Percentiles rank a stretch among this genome's conserved stretches.
phyloP scores from a whole-genome alignment of 352 stramenopile species.

The Pythium folliculosum region DNA sequence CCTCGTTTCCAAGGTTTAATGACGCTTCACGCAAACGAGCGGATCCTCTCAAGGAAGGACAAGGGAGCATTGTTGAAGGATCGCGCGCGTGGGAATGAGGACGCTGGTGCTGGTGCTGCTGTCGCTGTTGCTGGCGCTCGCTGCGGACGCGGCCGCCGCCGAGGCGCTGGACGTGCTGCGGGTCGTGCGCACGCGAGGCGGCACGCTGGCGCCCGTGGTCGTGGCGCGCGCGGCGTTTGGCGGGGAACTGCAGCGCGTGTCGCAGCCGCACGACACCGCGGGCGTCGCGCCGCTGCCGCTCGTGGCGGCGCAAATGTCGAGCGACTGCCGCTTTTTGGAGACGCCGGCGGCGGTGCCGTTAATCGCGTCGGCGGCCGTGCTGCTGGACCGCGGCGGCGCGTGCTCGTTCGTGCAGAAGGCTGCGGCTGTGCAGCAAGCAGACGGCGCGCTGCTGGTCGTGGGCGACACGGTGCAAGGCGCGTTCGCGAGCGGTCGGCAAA shows the following conservation, averaged over 20 bases:
- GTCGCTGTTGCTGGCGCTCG: neutral
- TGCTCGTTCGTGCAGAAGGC: constrained; percentile 61
- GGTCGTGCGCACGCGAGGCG: constrained; percentile 6
- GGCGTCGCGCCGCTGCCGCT: constrained; percentile 7
- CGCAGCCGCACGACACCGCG: neutral
- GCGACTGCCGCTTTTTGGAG: constrained; percentile 15
- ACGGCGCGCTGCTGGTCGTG: constrained; percentile 47
- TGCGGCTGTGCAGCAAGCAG: constrained; percentile 34
- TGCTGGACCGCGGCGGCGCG: constrained; percentile 46
- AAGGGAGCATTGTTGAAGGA: constrained; percentile 1
- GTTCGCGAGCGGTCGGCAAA: constrained; percentile 29
- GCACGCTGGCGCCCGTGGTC: constrained; percentile 5
- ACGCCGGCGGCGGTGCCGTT: neutral
- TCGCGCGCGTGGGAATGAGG: no score
- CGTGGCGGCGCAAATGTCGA: constrained; percentile 15
- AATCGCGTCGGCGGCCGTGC: constrained; percentile 27
- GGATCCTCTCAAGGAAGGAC: neutral
- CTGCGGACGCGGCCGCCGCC: neutral
- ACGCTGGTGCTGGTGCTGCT: neutral
- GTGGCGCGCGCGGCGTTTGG: constrained; percentile 27
- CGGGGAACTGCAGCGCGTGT: neutral
- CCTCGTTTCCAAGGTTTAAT: constrained; percentile 26
- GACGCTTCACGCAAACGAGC: neutral
- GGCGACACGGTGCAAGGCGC: constrained; percentile 51
- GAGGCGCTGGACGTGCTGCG: constrained; percentile 23